Percentiles rank a stretch among this genome's conserved stretches.
These are phyloP conservation scores for Radiomyces spectabilis DNA, from an alignment of 192 early-diverging fungal genomes.

Conservation along the genomic window DNA sequence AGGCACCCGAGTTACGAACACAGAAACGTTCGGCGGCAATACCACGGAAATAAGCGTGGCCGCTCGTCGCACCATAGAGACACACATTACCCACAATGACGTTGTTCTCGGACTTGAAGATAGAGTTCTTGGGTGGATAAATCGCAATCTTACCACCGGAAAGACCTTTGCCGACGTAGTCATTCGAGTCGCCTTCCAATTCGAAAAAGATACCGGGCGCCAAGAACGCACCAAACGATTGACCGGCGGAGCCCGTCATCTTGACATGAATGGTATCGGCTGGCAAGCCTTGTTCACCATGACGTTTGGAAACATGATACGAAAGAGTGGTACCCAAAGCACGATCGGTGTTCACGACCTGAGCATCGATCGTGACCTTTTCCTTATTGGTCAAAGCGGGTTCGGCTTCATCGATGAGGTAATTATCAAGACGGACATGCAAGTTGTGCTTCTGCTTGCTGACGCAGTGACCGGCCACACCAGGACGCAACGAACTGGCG, in stretches of 20 bases:
- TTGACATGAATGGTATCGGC: constrained; percentile 81
- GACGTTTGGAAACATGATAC: constrained; percentile 74
- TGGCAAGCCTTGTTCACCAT: constrained; percentile 79
- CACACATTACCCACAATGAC: constrained; percentile 96
- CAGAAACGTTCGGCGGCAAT: constrained; percentile 96
- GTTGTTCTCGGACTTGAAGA: constrained; percentile 81
- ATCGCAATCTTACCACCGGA: constrained; percentile 88
- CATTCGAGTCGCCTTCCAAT: constrained; percentile 96
- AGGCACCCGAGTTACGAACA: constrained; percentile 97
- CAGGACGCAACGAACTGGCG: constrained; percentile 78
- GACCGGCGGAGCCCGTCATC: constrained; percentile 89
- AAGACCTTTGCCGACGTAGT: constrained; percentile 98
- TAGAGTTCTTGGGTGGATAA: constrained; percentile 77
- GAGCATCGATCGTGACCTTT: constrained; percentile 48
- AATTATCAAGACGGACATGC: constrained; percentile 80
- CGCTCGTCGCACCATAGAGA: constrained; percentile 93
- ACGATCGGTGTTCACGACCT: constrained; percentile 92
- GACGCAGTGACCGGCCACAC: constrained; percentile 78
- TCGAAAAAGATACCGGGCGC: constrained; percentile 84
- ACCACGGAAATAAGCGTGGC: constrained; percentile 86
- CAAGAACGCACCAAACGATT: constrained; percentile 93
- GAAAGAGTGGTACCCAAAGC: constrained; percentile 88
- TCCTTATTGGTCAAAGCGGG: constrained; percentile 54
- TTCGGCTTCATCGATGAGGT: constrained; percentile 76
- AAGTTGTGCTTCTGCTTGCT: constrained; percentile 86